A percentile compares a stretch with the other conserved stretches of the same genome.
phyloP scores from a whole-genome alignment of 2,329 filamentous ascomycete species.

The Aspergillus ochraceus region DNA sequence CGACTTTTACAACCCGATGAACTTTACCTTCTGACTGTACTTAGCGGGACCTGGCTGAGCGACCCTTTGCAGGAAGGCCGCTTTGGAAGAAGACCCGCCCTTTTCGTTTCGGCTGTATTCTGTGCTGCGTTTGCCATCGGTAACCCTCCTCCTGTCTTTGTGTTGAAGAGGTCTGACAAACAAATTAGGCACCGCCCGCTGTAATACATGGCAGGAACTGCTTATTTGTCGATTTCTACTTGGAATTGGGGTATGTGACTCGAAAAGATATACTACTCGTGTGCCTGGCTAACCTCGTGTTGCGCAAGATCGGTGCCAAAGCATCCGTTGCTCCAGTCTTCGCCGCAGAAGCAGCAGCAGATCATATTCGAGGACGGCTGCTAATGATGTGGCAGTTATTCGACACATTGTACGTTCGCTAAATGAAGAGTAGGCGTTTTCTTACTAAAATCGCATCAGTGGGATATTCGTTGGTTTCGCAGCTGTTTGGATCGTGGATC shows the following conservation, averaged over 20 bases:
- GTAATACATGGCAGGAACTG: constrained; percentile 25
- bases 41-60: constrained; percentile 22
- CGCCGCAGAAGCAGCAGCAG: constrained; percentile 21
- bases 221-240: constrained; percentile 30
- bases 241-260: constrained; percentile 26
- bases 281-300: background rate
- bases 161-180: background rate
- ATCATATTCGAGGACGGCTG: constrained; percentile 16
- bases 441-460: background rate
- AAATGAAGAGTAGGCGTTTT: no score
- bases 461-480: constrained; percentile 18
- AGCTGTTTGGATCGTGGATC: constrained; percentile 21
- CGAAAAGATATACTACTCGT: background rate
- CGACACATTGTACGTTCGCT: constrained; percentile 16
- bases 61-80: constrained; percentile 21
- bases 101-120: constrained; percentile 40
- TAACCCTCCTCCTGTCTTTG: background rate
- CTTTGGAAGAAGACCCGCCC: constrained; percentile 33
- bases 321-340: constrained; percentile 26
- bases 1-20: background rate
- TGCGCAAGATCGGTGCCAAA: constrained; percentile 20
- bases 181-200: constrained; percentile 18
- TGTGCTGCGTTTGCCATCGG: constrained; percentile 19
- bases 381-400: constrained; percentile 28
- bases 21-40: background rate